Evolutionary conservation across 129 eudicot species (phyloP).

Genomic region (Sambucus nigra): DNA sequence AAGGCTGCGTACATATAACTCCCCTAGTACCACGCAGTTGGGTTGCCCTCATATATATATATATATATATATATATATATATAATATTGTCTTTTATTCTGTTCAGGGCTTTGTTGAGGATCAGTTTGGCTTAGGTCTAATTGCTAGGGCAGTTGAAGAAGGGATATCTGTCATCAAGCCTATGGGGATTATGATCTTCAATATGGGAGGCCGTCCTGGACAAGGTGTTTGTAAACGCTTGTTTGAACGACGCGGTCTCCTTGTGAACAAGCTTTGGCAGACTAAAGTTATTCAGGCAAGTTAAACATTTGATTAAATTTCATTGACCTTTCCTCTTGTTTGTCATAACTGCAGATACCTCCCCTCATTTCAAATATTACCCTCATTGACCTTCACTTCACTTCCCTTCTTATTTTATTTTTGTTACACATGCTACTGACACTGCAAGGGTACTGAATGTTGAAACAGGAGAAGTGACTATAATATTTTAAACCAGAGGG

Average conservation of each 20-base stretch:
- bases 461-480: too few species aligned
- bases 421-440: too few species aligned
- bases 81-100: slow-evolving; percentile 1
- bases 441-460: too few species aligned
- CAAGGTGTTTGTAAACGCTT: slow-evolving; percentile 94
- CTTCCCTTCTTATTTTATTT: too few species aligned
- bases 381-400: too few species aligned
- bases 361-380: too few species aligned
- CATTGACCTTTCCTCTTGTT: too few species aligned
- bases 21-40: too few species aligned
- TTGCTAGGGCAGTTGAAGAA: slow-evolving; percentile 98
- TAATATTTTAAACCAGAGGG: too few species aligned
- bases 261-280: slow-evolving; percentile 89
- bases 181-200: slow-evolving; percentile 90
- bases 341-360: too few species aligned
- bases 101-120: slow-evolving; percentile 96
- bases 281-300: slow-evolving; percentile 83
- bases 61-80: background rate
- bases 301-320: too few species aligned
- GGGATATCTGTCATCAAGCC: slow-evolving; percentile 92
- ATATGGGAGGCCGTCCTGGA: slow-evolving; percentile 99
- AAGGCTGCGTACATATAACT: too few species aligned
- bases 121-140: slow-evolving; percentile 92
- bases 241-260: slow-evolving; percentile 96
- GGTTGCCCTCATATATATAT: background rate